Evolutionary conservation across 257 asterid genomes (phyloP).

Genomic region (Gentiana dahurica): DNA sequence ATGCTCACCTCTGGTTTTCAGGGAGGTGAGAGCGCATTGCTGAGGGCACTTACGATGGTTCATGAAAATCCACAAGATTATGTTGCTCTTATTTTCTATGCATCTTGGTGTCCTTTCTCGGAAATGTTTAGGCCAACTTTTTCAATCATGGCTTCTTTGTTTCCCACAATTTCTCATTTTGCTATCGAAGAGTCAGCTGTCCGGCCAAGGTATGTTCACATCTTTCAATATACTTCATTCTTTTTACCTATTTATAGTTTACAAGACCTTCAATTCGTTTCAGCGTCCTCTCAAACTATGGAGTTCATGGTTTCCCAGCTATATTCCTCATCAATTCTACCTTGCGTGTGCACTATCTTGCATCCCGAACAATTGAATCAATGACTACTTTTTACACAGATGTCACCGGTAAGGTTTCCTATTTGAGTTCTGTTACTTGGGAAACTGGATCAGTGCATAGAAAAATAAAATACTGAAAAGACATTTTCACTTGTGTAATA

Average conservation of each 20-base stretch:
- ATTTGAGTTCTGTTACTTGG: not conserved
- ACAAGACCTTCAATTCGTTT: constrained; percentile 18
- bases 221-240: constrained; percentile 7
- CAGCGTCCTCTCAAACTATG: constrained; percentile 93
- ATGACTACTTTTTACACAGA: constrained; percentile 55
- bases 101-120: constrained; percentile 98
- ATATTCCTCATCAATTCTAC: constrained; percentile 78
- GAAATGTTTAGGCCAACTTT: constrained; percentile 50
- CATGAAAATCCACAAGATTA: constrained; percentile 57
- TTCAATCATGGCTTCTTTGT: constrained; percentile 60
- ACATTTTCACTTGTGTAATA: too few relatives aligned
- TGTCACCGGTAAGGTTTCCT: constrained; percentile 52
- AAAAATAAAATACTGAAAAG: too few relatives aligned
- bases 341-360: constrained; percentile 64
- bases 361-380: constrained; percentile 79
- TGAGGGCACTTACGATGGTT: constrained; percentile 60
- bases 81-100: constrained; percentile 80
- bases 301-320: constrained; percentile 89
- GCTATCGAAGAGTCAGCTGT: constrained; percentile 89
- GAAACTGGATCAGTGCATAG: too few relatives aligned
- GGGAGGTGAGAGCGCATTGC: constrained; percentile 77
- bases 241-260: constrained; percentile 10
- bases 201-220: constrained; percentile 71
- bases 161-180: constrained; percentile 82
- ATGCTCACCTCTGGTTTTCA: constrained; percentile 27